Evolutionary conservation across 495 filamentous ascomycete species (phyloP).

Genomic region (Cetradonia linearis): DNA sequence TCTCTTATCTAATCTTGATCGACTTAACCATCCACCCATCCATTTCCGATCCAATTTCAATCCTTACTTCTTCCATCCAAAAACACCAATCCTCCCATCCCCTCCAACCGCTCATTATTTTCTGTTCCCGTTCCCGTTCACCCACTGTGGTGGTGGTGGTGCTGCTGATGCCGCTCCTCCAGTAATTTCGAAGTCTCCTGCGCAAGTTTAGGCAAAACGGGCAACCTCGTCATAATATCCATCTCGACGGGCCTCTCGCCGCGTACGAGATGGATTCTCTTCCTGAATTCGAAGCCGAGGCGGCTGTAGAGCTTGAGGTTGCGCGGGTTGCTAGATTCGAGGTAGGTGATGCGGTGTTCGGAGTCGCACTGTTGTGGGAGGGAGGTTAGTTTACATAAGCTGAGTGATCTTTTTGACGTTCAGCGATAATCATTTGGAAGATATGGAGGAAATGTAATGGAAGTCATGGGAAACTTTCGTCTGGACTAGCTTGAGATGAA

Average conservation of each 20-base stretch:
- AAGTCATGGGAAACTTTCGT: neutral
- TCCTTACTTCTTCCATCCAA: no score
- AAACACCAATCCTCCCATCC: neutral
- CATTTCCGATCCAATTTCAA: no score
- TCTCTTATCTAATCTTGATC: no score
- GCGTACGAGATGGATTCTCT: constrained; percentile 49
- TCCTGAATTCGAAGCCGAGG: constrained; percentile 54
- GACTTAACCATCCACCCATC: no score
- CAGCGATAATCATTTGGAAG: no score
- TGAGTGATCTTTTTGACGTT: no score
- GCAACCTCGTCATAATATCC: constrained; percentile 69
- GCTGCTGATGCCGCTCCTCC: neutral
- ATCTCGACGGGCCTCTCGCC: constrained; percentile 51
- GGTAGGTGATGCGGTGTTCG: constrained; percentile 54
- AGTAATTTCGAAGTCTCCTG: neutral
- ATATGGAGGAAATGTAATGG: neutral
- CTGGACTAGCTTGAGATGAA: neutral
- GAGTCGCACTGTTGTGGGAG: constrained; percentile 32
- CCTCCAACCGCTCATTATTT: neutral
- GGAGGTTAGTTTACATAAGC: neutral
- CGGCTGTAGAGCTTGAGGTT: constrained; percentile 62
- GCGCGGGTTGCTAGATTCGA: constrained; percentile 58
- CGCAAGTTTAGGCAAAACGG: constrained; percentile 28
- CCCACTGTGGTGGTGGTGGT: no score
- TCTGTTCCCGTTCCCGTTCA: neutral